These are phyloP conservation scores for Arabidopsis arenosa DNA, from an alignment of 345 rosid genomes.

Conservation along the genomic window DNA sequence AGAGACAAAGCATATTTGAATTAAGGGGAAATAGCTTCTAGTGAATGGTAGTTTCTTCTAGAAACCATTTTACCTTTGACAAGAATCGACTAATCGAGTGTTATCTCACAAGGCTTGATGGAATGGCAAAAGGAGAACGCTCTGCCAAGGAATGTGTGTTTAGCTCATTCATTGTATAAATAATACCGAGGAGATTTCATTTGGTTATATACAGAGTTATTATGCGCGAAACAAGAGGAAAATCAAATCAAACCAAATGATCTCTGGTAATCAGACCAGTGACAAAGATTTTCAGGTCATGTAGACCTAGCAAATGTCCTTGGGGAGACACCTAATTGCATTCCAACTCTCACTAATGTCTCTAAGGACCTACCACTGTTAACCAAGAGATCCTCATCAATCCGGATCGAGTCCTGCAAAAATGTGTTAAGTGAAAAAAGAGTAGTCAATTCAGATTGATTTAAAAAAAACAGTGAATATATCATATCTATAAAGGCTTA, in stretches of 20 bases:
- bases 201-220: constrained; percentile 25
- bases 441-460: not conserved
- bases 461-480: not conserved
- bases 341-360: constrained; percentile 88
- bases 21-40: no score
- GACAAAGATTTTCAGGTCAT: constrained; percentile 1
- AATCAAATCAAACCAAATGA: constrained; percentile 6
- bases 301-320: constrained; percentile 28
- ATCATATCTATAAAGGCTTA: not conserved
- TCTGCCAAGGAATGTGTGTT: not conserved
- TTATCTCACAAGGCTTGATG: no score
- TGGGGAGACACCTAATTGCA: constrained; percentile 70
- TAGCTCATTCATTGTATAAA: not conserved
- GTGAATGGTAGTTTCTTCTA: no score
- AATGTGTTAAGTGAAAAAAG: not conserved
- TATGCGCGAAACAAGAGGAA: constrained; percentile 8
- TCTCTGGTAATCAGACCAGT: no score
- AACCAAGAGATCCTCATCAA: constrained; percentile 75
- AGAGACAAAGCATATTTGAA: not conserved
- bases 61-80: no score
- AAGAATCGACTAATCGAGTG: no score
- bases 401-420: constrained; percentile 63
- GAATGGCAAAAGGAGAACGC: not conserved
- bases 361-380: constrained; percentile 84
- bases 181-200: not conserved